Conservation (phyloP, 2,329 filamentous ascomycete species). For the Verticillium nubilum region DNA sequence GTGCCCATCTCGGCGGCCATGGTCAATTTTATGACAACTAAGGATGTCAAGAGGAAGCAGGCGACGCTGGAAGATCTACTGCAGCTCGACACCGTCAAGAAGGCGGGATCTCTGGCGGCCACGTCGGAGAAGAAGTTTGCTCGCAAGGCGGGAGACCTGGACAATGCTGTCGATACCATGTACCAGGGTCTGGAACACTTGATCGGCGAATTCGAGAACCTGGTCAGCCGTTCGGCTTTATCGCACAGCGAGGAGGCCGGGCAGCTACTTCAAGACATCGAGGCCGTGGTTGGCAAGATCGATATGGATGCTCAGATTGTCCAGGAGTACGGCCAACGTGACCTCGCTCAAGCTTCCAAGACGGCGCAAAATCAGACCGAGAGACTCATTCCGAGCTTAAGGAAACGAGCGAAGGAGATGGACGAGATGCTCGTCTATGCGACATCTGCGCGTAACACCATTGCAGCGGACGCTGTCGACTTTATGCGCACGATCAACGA, state of each 20-base stretch:
- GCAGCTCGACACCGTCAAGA: slow-evolving; percentile 65
- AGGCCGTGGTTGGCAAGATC: slow-evolving; percentile 80
- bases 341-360: slow-evolving; percentile 57
- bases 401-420: slow-evolving; percentile 54
- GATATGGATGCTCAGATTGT: slow-evolving; percentile 79
- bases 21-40: slow-evolving; percentile 56
- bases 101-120: slow-evolving; percentile 62
- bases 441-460: slow-evolving; percentile 61
- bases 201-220: slow-evolving; percentile 57
- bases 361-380: slow-evolving; percentile 60
- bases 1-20: slow-evolving; percentile 63
- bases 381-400: slow-evolving; percentile 52
- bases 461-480: slow-evolving; percentile 59
- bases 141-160: slow-evolving; percentile 54
- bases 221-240: slow-evolving; percentile 47
- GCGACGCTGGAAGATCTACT: slow-evolving; percentile 70
- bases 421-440: slow-evolving; percentile 53
- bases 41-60: slow-evolving; percentile 37
- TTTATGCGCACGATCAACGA: slow-evolving; percentile 80
- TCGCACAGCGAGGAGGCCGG: slow-evolving; percentile 57
- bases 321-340: slow-evolving; percentile 57
- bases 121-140: slow-evolving; percentile 55
- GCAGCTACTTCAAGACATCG: slow-evolving; percentile 76
- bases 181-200: slow-evolving; percentile 56
- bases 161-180: slow-evolving; percentile 54